Evolutionary conservation across 306 rosid species (phyloP), one percentile per base, ranked within the genome.

Genomic region (Delonix regia): DNA sequence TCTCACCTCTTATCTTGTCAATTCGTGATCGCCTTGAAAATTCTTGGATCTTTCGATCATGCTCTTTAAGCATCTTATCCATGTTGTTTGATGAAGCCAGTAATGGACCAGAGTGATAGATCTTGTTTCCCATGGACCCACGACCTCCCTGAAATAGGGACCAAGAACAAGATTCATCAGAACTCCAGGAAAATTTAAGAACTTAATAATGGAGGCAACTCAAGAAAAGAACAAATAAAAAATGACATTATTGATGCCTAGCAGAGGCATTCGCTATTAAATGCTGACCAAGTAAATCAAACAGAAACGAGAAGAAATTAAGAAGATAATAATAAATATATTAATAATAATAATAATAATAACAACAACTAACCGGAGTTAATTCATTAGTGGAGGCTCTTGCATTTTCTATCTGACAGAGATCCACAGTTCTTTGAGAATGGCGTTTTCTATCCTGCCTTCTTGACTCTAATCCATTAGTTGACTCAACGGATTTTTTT

Each of bases 31-130:
- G 86, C 71, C 99, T 90, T 11, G 96, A 93, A 75, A 73, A 78
- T 69, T 93, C 98, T 73, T 89, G 98, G 82, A 95, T 93, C 89
- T 86, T 89, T 9, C 88, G 83, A 42, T 95, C 97, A 49, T 90
- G 98, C 63, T 91, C 96, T 82, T 89, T 87, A 57, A 95, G 97
- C 86, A 93, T 87, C 75, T 86, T 88, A 74, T 95, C 99, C 44
- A 93, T 82, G 63, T 87, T 90, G 89, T 80, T 88, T 47, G 99
- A 87, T 1, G 97, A 80, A 55, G 73, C 88, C 38, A 91, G 76
- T 49, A 95, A 80, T 0, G 99, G 99, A 22, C 99, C 98, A n/a
- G 99, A 95, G 45, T 89, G 79, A 73, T 88, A 91, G 33, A 95
- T 90, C 87, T 89, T 95, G 88, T 89, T 90, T 33, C 86, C 89